These are phyloP conservation scores for Cotoneaster glaucophyllus DNA, from an alignment of 306 rosid species.

Conservation along the genomic window DNA sequence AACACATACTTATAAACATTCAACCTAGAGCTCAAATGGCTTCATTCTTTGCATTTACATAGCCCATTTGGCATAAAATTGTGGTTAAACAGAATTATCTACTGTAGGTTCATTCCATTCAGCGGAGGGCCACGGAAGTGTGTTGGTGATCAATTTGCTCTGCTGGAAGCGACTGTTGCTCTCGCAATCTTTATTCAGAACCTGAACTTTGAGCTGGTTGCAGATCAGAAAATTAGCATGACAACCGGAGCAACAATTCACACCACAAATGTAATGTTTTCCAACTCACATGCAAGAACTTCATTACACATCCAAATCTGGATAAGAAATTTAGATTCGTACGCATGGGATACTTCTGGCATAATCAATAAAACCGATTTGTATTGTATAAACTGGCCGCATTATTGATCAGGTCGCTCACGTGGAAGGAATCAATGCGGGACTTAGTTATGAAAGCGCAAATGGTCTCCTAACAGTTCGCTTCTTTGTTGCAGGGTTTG, in stretches of 20 bases:
- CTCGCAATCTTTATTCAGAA: constrained; percentile 75
- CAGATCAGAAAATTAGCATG: constrained; percentile 82
- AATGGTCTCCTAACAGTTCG: constrained; percentile 10
- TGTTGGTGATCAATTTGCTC: constrained; percentile 93
- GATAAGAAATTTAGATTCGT: background rate
- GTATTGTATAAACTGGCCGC: background rate
- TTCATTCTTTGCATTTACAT: background rate
- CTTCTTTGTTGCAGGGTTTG: constrained; percentile 72
- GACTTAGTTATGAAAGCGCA: background rate
- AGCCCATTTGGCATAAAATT: background rate
- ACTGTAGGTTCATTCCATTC: constrained; percentile 85
- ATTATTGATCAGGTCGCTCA: background rate
- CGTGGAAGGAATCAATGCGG: background rate
- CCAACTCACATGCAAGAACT: constrained; percentile 1
- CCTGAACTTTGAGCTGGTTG: constrained; percentile 75
- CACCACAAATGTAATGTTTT: constrained; percentile 66
- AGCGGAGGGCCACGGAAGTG: constrained; percentile 97
- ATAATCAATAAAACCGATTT: background rate
- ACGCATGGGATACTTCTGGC: background rate
- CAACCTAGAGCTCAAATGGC: background rate
- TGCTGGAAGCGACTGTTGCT: constrained; percentile 77
- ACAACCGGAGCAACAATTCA: constrained; percentile 98
- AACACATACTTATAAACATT: background rate
- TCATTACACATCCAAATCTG: background rate
- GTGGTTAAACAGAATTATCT: constrained; percentile 19